phyloP scores from a whole-genome alignment of 805 yeast species.

The Lachancea dasiensis region DNA sequence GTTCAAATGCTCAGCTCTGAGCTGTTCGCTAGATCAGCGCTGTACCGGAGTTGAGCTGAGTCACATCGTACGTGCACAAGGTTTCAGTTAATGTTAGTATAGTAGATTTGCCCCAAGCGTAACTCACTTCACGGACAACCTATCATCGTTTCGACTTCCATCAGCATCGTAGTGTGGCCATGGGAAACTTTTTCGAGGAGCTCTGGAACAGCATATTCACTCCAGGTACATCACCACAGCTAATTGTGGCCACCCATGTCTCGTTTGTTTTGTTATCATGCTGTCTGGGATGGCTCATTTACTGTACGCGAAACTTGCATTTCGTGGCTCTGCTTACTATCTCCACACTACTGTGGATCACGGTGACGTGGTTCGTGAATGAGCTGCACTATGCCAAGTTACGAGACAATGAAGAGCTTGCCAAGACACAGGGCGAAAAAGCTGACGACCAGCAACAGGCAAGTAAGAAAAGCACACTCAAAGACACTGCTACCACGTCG shows the following conservation, averaged over 20 bases:
- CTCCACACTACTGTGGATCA: constrained; percentile 63
- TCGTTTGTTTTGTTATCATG: constrained; percentile 64
- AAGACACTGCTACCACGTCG: neutral
- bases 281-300: constrained; percentile 48
- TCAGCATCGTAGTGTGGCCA: constrained; percentile 3
- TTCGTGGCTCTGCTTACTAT: constrained; percentile 49
- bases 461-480: neutral
- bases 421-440: neutral
- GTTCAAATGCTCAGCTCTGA: too few relatives aligned
- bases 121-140: too few relatives aligned
- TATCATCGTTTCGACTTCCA: neutral
- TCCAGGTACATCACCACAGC: constrained; percentile 89
- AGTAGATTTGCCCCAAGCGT: too few relatives aligned
- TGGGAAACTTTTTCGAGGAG: constrained; percentile 36
- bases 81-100: too few relatives aligned
- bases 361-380: constrained; percentile 80
- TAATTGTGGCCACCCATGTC: constrained; percentile 81
- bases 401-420: constrained; percentile 27
- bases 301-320: constrained; percentile 60
- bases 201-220: constrained; percentile 88
- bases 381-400: constrained; percentile 49
- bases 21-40: too few relatives aligned
- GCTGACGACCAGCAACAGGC: neutral
- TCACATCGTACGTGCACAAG: too few relatives aligned
- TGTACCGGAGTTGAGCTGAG: too few relatives aligned